Percentiles rank a stretch among this genome's conserved stretches.
Evolutionary conservation across 768 basidiomycete genomes (phyloP).

Genomic region (Lactifluus volemus): DNA sequence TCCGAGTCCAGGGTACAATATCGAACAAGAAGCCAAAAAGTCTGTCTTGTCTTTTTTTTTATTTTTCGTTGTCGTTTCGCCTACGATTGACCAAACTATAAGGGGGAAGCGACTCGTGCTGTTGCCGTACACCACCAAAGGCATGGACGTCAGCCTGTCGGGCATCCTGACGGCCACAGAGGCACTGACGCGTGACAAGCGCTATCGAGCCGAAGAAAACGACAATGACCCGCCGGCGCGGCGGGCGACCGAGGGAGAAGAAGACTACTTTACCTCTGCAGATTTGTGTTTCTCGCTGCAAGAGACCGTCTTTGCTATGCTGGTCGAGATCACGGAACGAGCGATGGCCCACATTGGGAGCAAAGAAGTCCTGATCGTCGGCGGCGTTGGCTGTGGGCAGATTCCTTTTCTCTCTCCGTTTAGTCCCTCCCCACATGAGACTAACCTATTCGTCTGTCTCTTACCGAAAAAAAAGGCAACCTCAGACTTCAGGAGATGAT

Average conservation of each 20-base stretch:
- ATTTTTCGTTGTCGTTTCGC: background rate
- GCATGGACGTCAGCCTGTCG: slow-evolving; percentile 97
- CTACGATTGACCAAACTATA: background rate
- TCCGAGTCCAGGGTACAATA: slow-evolving; percentile 94
- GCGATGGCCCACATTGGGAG: slow-evolving; percentile 99
- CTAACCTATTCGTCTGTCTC: background rate
- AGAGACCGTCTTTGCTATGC: slow-evolving; percentile 95
- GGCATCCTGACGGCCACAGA: slow-evolving; percentile 86
- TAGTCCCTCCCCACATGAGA: background rate
- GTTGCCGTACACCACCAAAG: slow-evolving; percentile 93
- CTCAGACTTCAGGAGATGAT: slow-evolving; percentile 96
- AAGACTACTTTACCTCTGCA: slow-evolving; percentile 83
- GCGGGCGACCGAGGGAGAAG: slow-evolving; percentile 30
- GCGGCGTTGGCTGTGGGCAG: slow-evolving; percentile 95
- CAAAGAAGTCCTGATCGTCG: slow-evolving; percentile 93
- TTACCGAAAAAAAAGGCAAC: slow-evolving; percentile 43
- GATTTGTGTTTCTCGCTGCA: slow-evolving; percentile 96
- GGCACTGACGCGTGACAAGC: slow-evolving; percentile 78
- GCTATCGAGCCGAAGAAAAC: slow-evolving; percentile 48
- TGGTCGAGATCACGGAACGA: slow-evolving; percentile 97
- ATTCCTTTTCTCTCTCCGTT: background rate
- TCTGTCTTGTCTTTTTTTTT: slow-evolving; percentile 25
- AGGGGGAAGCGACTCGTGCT: slow-evolving; percentile 80
- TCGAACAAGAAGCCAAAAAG: slow-evolving; percentile 93
- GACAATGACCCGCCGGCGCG: slow-evolving; percentile 17